phyloP scores from a whole-genome alignment of 768 basidiomycete genomes.

The Cyclocybe aegerita region DNA sequence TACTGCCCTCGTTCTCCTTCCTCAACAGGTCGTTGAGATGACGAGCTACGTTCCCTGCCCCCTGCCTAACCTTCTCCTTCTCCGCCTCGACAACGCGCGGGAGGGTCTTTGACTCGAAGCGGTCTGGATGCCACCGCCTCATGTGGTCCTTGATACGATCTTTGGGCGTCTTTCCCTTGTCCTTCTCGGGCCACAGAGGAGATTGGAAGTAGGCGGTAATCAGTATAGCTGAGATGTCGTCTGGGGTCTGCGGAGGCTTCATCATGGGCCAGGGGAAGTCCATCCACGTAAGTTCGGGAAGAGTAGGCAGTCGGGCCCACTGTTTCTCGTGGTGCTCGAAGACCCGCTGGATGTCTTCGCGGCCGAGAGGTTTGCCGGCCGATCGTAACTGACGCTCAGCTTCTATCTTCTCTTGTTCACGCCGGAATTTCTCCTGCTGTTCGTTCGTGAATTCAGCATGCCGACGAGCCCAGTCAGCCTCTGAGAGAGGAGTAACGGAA shows the following conservation, averaged over 20 bases:
- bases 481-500: conserved; percentile 23
- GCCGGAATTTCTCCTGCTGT: conserved; percentile 69
- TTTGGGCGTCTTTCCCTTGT: conserved; percentile 33
- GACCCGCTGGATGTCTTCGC: conserved; percentile 54
- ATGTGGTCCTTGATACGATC: conserved; percentile 78
- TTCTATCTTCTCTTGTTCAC: conserved; percentile 64
- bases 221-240: conserved; percentile 56
- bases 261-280: conserved; percentile 78
- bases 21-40: conserved; percentile 66
- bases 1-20: conserved; percentile 37
- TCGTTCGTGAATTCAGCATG: conserved; percentile 62
- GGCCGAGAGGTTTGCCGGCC: conserved; percentile 50
- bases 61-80: conserved; percentile 56
- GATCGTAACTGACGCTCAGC: conserved; percentile 52
- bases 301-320: conserved; percentile 49
- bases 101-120: conserved; percentile 68
- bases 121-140: conserved; percentile 80
- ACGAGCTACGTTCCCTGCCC: conserved; percentile 67
- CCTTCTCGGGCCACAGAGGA: conserved; percentile 49
- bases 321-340: conserved; percentile 63
- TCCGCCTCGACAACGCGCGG: conserved; percentile 45
- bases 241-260: conserved; percentile 52
- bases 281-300: conserved; percentile 54
- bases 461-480: conserved; percentile 61
- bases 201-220: conserved; percentile 66